Evolutionary conservation across 2,329 filamentous ascomycete species (phyloP).

Genomic region (Myriosclerotinia duriaeana): DNA sequence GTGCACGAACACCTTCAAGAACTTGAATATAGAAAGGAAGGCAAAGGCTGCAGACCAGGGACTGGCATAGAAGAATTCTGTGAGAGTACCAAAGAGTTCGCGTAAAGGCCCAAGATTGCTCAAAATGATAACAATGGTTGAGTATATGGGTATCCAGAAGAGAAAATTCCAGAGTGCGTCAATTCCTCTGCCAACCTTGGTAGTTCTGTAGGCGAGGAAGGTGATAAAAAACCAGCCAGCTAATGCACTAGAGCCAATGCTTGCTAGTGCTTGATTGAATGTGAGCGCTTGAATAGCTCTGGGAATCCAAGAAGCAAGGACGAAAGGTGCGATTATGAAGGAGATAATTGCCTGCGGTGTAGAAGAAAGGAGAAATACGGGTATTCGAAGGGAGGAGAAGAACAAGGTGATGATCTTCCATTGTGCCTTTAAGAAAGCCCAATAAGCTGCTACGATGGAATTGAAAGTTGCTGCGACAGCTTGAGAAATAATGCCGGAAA

Average conservation of each 20-base stretch:
- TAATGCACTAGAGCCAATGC: neutral
- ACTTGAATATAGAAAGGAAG: slow-evolving; percentile 30
- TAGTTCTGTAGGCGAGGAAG: neutral
- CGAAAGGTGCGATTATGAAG: neutral
- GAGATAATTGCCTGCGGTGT: neutral
- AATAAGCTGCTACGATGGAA: neutral
- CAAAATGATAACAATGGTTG: neutral
- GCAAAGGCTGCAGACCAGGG: slow-evolving; percentile 22
- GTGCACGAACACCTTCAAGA: slow-evolving; percentile 31
- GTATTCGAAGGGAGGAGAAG: neutral
- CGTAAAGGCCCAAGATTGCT: neutral
- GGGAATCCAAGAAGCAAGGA: neutral
- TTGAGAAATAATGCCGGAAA: neutral
- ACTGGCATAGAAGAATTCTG: neutral
- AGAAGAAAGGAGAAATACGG: neutral
- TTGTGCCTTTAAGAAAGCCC: neutral
- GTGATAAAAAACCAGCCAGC: neutral
- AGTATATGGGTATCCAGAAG: neutral
- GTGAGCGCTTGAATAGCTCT: neutral
- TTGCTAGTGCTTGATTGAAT: neutral
- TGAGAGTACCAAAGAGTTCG: neutral
- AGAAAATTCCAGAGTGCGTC: neutral
- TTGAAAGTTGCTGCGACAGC: neutral
- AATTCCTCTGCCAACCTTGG: neutral
- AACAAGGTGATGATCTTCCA: neutral